phyloP scores from a whole-genome alignment of 148 eudicot genomes.

The Persicaria maculosa region DNA sequence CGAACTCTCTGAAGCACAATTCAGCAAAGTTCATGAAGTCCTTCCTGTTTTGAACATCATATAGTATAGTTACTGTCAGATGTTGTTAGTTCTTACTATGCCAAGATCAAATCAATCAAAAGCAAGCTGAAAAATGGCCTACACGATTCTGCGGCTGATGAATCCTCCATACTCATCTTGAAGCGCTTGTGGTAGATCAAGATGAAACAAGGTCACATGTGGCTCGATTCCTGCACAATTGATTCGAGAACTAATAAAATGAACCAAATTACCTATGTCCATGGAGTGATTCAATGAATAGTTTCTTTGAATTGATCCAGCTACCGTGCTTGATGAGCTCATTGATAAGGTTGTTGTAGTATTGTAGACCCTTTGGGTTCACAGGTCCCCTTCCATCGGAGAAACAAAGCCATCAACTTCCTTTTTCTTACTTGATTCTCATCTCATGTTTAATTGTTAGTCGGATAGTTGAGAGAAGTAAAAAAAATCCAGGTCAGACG shows the following conservation, averaged over 20 bases:
- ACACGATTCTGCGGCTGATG: slow-evolving; percentile 40
- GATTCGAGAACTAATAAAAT: not conserved
- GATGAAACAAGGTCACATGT: slow-evolving; percentile 54
- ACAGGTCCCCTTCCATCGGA: slow-evolving; percentile 38
- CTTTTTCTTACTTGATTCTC: not conserved
- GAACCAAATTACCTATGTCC: no score
- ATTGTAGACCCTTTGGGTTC: slow-evolving; percentile 36
- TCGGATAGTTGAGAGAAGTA: not conserved
- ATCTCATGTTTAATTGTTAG: not conserved
- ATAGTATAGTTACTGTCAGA: not conserved
- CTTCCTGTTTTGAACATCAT: slow-evolving; percentile 24
- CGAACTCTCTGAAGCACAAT: slow-evolving; percentile 68
- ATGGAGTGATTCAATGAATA: no score
- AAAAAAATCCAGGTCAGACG: not conserved
- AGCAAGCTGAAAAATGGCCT: not conserved
- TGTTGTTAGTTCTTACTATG: not conserved
- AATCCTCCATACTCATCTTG: slow-evolving; percentile 77
- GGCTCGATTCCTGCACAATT: slow-evolving; percentile 53
- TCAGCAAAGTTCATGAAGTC: slow-evolving; percentile 55
- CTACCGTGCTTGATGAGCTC: slow-evolving; percentile 26
- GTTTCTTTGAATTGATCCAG: not conserved
- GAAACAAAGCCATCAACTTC: not conserved
- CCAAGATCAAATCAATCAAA: not conserved
- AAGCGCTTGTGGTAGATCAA: slow-evolving; percentile 53
- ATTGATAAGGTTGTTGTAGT: slow-evolving; percentile 48